Evolutionary conservation across 1,139 yeast genomes (phyloP).

Genomic region (Trichomonascaceae sp.): DNA sequence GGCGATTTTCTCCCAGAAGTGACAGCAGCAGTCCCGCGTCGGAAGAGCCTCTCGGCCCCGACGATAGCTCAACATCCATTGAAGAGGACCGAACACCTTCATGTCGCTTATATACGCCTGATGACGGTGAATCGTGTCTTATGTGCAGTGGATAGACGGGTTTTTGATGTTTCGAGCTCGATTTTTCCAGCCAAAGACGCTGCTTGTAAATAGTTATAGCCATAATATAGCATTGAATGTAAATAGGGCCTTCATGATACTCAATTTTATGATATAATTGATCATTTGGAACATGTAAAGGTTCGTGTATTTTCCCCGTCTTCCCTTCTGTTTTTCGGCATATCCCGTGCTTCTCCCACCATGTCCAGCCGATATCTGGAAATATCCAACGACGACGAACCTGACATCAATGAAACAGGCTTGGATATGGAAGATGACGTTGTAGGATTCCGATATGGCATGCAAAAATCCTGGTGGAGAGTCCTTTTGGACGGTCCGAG

Average conservation of each 20-base stretch:
- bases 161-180: too few relatives aligned
- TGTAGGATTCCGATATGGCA: not conserved
- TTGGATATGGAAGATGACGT: not conserved
- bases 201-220: not conserved
- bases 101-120: not conserved
- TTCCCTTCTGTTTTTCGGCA: not conserved
- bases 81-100: not conserved
- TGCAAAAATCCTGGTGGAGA: conserved; percentile 11
- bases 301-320: not conserved
- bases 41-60: not conserved
- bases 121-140: not conserved
- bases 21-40: not conserved
- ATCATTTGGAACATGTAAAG: too few relatives aligned
- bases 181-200: not conserved
- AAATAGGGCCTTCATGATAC: not conserved
- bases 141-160: conserved; percentile 6
- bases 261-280: not conserved
- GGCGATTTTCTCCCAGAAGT: too few relatives aligned
- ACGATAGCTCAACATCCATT: not conserved
- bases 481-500: conserved; percentile 25
- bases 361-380: not conserved
- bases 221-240: not conserved
- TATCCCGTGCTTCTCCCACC: not conserved
- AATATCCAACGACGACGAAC: not conserved
- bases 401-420: not conserved